Conservation (phyloP, 495 filamentous ascomycete species). For the Durotheca rogersii region DNA sequence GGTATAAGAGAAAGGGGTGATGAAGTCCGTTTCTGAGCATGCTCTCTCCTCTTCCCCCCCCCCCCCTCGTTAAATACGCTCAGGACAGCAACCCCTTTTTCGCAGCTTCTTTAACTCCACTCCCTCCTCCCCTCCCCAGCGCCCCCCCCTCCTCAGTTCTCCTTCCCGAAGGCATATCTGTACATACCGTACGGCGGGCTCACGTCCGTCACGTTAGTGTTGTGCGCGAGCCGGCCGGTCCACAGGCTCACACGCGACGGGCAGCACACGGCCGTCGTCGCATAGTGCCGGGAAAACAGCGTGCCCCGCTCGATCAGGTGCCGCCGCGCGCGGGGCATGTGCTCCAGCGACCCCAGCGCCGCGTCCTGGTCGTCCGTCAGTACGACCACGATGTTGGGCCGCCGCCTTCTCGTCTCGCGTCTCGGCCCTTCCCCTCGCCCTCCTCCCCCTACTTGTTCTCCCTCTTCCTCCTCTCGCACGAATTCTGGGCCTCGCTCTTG, state of each 20-base stretch:
- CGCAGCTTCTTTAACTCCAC: not conserved
- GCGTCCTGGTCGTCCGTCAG: conserved; percentile 64
- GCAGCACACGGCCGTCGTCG: conserved; percentile 61
- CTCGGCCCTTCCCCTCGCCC: too few relatives aligned
- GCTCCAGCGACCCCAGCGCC: conserved; percentile 53
- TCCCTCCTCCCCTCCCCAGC: too few relatives aligned
- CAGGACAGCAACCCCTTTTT: too few relatives aligned
- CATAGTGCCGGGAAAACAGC: conserved; percentile 55
- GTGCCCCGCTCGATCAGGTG: conserved; percentile 53
- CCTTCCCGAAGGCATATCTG: not conserved
- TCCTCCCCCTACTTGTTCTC: too few relatives aligned
- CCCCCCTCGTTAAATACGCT: not conserved
- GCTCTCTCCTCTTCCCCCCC: too few relatives aligned
- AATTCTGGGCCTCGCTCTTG: too few relatives aligned
- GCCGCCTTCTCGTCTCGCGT: conserved; percentile 6
- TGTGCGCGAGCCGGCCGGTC: conserved; percentile 66
- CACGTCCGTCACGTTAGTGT: conserved; percentile 71
- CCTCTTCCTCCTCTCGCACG: too few relatives aligned
- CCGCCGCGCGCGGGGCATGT: conserved; percentile 53
- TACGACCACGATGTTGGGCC: conserved; percentile 50
- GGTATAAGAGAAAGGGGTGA: too few relatives aligned
- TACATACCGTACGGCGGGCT: conserved; percentile 55
- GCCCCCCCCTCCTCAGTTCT: too few relatives aligned
- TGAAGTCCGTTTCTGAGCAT: too few relatives aligned
- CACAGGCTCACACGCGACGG: conserved; percentile 61